Evolutionary conservation across 1,284 basidiomycete species (phyloP).

Genomic region (Mycena sp.): DNA sequence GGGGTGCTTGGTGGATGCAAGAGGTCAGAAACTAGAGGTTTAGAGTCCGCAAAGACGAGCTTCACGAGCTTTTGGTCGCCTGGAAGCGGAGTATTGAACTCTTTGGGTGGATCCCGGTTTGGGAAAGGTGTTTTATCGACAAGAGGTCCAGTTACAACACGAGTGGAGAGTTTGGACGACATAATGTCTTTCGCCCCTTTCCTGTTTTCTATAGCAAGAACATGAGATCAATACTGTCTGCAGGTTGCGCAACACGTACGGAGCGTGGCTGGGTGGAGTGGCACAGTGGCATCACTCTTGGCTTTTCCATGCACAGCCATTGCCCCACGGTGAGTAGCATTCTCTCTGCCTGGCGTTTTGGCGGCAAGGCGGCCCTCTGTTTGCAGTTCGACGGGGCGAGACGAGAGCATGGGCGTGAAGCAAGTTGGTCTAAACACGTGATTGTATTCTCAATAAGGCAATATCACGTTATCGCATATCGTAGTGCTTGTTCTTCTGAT

Average conservation of each 20-base stretch:
- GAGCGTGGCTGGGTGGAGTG: constrained; percentile 1
- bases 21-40: constrained; percentile 27
- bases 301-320: constrained; percentile 18
- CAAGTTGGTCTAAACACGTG: too few relatives aligned
- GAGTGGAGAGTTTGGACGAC: constrained; percentile 21
- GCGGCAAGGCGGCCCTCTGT: background rate
- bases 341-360: constrained; percentile 19
- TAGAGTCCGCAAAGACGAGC: constrained; percentile 39
- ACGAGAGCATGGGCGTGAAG: constrained; percentile 22
- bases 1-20: constrained; percentile 39
- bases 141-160: background rate
- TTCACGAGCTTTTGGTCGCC: constrained; percentile 30
- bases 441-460: too few relatives aligned
- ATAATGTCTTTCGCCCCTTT: too few relatives aligned
- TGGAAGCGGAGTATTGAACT: too few relatives aligned
- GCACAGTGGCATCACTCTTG: background rate
- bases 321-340: background rate
- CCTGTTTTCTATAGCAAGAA: too few relatives aligned
- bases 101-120: too few relatives aligned
- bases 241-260: constrained; percentile 37
- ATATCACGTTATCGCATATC: too few relatives aligned
- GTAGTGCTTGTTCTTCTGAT: too few relatives aligned
- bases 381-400: constrained; percentile 1
- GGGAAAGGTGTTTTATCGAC: too few relatives aligned
- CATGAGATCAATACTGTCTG: too few relatives aligned